These are phyloP conservation scores for Botrytis deweyae DNA, from an alignment of 2,329 filamentous ascomycete species.

Conservation along the genomic window DNA sequence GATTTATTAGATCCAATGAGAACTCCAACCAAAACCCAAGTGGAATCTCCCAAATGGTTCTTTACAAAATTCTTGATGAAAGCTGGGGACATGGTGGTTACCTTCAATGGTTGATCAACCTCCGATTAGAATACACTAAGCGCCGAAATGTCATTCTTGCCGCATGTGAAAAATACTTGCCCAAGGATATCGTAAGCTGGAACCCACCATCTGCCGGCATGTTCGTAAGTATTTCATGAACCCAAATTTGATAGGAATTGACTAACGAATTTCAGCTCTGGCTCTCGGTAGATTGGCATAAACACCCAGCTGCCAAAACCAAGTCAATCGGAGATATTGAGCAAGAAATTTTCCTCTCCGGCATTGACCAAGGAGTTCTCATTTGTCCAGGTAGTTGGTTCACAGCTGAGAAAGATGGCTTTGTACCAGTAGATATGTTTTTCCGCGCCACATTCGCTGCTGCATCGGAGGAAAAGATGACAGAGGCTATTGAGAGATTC, in stretches of 20 bases:
- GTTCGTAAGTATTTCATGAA: slow-evolving; percentile 47
- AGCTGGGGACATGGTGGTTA: slow-evolving; percentile 92
- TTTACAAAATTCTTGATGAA: slow-evolving; percentile 90
- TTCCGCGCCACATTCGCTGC: slow-evolving; percentile 90
- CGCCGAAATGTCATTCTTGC: slow-evolving; percentile 74
- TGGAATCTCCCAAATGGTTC: slow-evolving; percentile 77
- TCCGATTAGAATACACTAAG: slow-evolving; percentile 77
- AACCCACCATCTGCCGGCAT: slow-evolving; percentile 80
- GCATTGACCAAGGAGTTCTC: slow-evolving; percentile 75
- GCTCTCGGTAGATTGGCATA: slow-evolving; percentile 65
- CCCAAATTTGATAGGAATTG: not conserved
- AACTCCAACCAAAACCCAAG: slow-evolving; percentile 80
- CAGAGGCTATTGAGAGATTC: slow-evolving; percentile 70
- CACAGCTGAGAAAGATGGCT: slow-evolving; percentile 64
- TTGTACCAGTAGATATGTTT: slow-evolving; percentile 57
- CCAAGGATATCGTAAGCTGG: slow-evolving; percentile 75
- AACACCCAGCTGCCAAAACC: slow-evolving; percentile 59
- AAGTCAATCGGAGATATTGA: slow-evolving; percentile 68
- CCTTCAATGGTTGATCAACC: slow-evolving; percentile 80
- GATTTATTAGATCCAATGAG: slow-evolving; percentile 68
- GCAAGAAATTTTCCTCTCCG: slow-evolving; percentile 78
- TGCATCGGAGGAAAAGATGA: slow-evolving; percentile 69
- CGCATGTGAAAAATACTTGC: slow-evolving; percentile 77
- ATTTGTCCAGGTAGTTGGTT: slow-evolving; percentile 91
- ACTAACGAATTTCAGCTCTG: slow-evolving; percentile 55